Evolutionary conservation across 768 basidiomycete genomes (phyloP).

Genomic region (Panellus pusillus): DNA sequence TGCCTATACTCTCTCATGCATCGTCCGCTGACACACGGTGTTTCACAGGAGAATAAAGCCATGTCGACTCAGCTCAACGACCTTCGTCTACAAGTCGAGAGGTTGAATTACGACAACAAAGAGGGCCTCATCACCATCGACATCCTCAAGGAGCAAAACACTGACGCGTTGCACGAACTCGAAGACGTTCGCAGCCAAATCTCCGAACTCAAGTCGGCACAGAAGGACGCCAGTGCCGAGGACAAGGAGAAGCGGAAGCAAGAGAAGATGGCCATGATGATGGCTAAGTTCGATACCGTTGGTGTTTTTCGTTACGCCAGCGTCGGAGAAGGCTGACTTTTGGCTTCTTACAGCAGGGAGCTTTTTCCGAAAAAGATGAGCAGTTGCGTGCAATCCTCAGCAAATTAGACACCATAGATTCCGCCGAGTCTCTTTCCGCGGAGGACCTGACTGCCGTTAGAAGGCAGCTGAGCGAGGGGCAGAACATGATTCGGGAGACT

Average conservation of each 20-base stretch:
- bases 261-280: constrained; percentile 99
- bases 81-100: constrained; percentile 85
- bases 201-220: constrained; percentile 72
- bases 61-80: constrained; percentile 95
- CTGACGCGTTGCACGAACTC: constrained; percentile 81
- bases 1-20: background rate
- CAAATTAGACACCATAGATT: constrained; percentile 83
- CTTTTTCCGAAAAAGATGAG: constrained; percentile 94
- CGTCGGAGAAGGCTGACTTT: constrained; percentile 8
- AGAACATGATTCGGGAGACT: constrained; percentile 81
- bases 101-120: constrained; percentile 94
- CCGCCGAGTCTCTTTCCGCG: constrained; percentile 59
- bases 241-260: constrained; percentile 99
- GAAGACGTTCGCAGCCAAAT: constrained; percentile 86
- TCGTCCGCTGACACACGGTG: constrained; percentile 1
- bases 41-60: constrained; percentile 80
- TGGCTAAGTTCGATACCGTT: constrained; percentile 97
- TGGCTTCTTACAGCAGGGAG: constrained; percentile 65
- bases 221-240: constrained; percentile 85
- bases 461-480: constrained; percentile 87
- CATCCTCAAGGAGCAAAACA: constrained; percentile 92
- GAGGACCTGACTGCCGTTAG: constrained; percentile 83
- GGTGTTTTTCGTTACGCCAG: constrained; percentile 29
- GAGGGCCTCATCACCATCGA: constrained; percentile 92
- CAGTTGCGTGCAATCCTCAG: constrained; percentile 81